Evolutionary conservation across 2,329 filamentous ascomycete genomes (phyloP), one percentile per base, ranked within the genome.

Genomic region (Colletotrichum viniferum): DNA sequence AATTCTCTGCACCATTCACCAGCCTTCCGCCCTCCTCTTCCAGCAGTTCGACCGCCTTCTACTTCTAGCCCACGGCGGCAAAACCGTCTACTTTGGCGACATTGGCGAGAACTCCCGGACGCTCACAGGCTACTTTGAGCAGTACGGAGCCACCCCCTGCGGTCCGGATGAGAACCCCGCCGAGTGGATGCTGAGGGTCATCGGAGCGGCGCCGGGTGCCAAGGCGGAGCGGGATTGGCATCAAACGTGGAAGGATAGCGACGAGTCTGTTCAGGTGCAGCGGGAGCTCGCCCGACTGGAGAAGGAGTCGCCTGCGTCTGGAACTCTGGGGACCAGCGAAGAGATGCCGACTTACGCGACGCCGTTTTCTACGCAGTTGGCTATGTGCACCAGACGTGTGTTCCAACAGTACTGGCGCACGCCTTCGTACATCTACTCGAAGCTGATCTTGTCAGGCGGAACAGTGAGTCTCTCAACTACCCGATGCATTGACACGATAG

Each of bases 401-500:
- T 95, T 95, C 82, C 88, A 93, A 79, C 94, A 96, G 82, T 95
- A 95, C 86, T 96, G 94, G 94, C 90, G 94, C 63, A 94, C 90
- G 2, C 94, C 94, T 0, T 87, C 89, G 3, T 96, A 96, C 84
- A 93, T 96, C 79, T 95, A 94, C 84, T 90, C 92, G 68, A 96
- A 96, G 84, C 79, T 89, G 1, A 82, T 88, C 2, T 88, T 95
- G 34, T 91, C 89, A 76, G 84, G 89, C 34, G 80, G 87, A 24
- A 77, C 80, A 18, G 81, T 78, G 75, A 64, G 77, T 78, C 21
- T 38, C 4, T 4, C 5, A 18, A 36, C 1, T 60, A 43, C 16
- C 9, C 0, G 1, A 24, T 18, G 43, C 13, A 32, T 24, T 0
- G 24, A 0, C n/a, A 3, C 10, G 1, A 2, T 18, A 36, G 2